Base-by-base conservation (phyloP, 768 basidiomycete species). In the Wakefieldia striispora region DNA sequence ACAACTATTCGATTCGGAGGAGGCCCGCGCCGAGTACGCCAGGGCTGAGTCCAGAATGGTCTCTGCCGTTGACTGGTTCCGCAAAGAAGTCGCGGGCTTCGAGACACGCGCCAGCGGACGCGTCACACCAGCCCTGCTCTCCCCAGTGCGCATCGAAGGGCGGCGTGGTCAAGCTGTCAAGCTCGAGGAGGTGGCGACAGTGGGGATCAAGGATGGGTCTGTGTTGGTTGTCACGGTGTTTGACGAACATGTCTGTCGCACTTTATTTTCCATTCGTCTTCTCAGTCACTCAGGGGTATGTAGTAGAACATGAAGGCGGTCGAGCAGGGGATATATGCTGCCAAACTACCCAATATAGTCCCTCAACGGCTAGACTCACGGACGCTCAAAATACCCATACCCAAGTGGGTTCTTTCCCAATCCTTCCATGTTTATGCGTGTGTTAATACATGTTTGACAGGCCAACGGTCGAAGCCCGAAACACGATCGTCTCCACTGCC, bases 191-290 rank as follows among this genome's bases (percentile, higher is more conserved):
- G 62, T 92, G 21, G 85, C 91, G 1, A 91, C 90, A 0, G 79
- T 93, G 17, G 90, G 91, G 8, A 82, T 93, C 34, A 74, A 84
- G 53, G 88, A 93, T 45, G 91, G 91, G 1, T 79, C 85, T 6
- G 77, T 78, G 45, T 69, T 93, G 49, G 55, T 92, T 21, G 74
- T 93, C 11, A 89, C 87, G 4, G 73, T 89, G 26, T 91, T 89
- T 59, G 86, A 92, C 46, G 86, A 89, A 63, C 72, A 81, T 62
- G 91, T 92, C 65, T 72, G 82, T 69, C 13, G 13, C 17, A 12
- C 19, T 9, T 46, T 33, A 0, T 33, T 44, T 48, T 21, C 27
- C 45, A 59, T 70, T 40, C 14, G 4, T 8, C 6, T 4, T 16
- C 62, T 50, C 50, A 47, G 47, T 63, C 49, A 48, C 49, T 61